These are phyloP conservation scores for Phytophthora hibernalis DNA, from an alignment of 352 stramenopile species.

Conservation along the genomic window DNA sequence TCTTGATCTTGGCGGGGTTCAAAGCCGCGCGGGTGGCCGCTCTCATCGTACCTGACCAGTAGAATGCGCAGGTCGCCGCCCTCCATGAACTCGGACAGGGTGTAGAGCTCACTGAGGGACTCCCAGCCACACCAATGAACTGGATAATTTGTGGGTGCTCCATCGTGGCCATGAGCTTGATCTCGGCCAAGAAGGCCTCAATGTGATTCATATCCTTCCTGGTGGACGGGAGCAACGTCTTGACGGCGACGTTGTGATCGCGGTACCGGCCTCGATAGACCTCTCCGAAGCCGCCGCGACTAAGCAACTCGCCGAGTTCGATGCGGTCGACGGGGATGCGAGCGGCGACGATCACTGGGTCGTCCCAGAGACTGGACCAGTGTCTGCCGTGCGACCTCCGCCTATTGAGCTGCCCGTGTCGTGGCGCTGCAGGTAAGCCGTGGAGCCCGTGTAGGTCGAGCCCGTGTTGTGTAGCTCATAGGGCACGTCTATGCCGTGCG, in stretches of 20 bases:
- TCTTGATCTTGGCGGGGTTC: conserved; percentile 33
- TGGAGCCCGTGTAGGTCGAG: conserved; percentile 35
- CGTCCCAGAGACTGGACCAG: conserved; percentile 33
- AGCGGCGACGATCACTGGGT: conserved; percentile 44
- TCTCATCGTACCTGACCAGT: conserved; percentile 22
- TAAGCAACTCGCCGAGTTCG: conserved; percentile 32
- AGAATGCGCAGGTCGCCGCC: conserved; percentile 47
- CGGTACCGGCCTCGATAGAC: conserved; percentile 43
- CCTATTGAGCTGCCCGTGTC: conserved; percentile 16
- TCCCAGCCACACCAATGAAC: conserved; percentile 61
- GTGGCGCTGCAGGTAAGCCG: conserved; percentile 16
- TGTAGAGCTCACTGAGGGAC: conserved; percentile 44
- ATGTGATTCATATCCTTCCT: conserved; percentile 45
- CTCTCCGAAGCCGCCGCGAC: conserved; percentile 40
- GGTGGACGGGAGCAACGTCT: conserved; percentile 41
- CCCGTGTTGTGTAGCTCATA: conserved; percentile 32
- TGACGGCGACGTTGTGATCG: conserved; percentile 43
- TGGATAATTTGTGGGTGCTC: conserved; percentile 54
- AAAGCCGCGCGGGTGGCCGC: conserved; percentile 14
- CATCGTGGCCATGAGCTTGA: conserved; percentile 44
- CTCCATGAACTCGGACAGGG: conserved; percentile 53
- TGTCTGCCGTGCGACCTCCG: conserved; percentile 17
- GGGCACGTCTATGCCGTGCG: conserved; percentile 25
- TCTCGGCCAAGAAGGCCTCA: conserved; percentile 43
- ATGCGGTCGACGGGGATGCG: conserved; percentile 47